Evolutionary conservation across 352 stramenopile species (phyloP).

Genomic region (Phytophthora pisi): DNA sequence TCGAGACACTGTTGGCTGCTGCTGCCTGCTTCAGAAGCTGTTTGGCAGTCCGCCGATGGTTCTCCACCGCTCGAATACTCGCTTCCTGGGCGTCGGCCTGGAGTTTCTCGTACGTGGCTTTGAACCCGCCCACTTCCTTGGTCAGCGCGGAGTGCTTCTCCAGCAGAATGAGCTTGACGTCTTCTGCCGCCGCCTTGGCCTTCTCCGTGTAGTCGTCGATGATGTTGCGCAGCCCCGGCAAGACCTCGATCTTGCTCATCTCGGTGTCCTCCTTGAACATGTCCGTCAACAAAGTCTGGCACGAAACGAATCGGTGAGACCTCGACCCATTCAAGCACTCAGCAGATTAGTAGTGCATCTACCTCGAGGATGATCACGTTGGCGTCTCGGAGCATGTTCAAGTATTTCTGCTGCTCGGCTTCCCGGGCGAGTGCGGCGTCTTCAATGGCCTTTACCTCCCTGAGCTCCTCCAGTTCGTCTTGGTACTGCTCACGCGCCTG

Average conservation of each 20-base stretch:
- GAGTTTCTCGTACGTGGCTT: conserved; percentile 64
- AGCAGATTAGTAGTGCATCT: background rate
- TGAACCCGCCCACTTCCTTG: conserved; percentile 67
- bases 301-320: background rate
- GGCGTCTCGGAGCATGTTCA: conserved; percentile 79
- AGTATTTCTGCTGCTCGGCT: conserved; percentile 77
- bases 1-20: conserved; percentile 21
- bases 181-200: conserved; percentile 78
- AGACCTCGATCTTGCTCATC: conserved; percentile 90
- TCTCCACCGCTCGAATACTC: conserved; percentile 83
- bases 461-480: conserved; percentile 82
- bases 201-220: conserved; percentile 92
- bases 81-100: conserved; percentile 69
- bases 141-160: conserved; percentile 67
- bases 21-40: conserved; percentile 67
- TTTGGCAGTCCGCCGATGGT: conserved; percentile 80
- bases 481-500: conserved; percentile 92
- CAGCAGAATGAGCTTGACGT: conserved; percentile 81
- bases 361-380: conserved; percentile 91
- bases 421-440: conserved; percentile 79
- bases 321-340: background rate
- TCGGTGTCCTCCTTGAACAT: conserved; percentile 95
- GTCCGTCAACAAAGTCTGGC: conserved; percentile 83
- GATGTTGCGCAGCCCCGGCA: conserved; percentile 89
- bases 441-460: conserved; percentile 88